These are phyloP conservation scores for Mallotus repandus DNA, from an alignment of 441 rosid genomes.

Conservation along the genomic window DNA sequence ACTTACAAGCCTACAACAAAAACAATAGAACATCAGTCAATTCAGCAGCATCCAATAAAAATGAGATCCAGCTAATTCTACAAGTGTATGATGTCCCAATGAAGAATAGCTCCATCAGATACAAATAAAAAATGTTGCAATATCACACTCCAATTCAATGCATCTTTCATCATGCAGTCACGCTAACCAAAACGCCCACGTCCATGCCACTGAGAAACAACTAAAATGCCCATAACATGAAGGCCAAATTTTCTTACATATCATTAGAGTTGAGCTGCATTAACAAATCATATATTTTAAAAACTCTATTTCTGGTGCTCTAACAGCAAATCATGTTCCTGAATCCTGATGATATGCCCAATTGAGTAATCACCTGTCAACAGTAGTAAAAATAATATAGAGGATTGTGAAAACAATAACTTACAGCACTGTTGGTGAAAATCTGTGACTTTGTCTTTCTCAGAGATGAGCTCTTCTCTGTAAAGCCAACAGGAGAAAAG, in stretches of 20 bases:
- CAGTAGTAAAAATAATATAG: background rate
- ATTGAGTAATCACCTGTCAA: background rate
- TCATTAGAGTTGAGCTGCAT: background rate
- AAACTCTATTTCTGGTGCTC: background rate
- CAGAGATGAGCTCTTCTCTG: constrained; percentile 75
- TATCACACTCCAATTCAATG: background rate
- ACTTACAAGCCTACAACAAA: constrained; percentile 69
- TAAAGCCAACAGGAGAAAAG: constrained; percentile 23
- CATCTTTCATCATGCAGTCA: background rate
- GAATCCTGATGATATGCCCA: background rate
- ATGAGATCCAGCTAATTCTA: background rate
- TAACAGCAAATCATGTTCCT: background rate
- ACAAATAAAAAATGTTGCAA: background rate
- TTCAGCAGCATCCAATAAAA: background rate
- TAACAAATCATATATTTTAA: background rate
- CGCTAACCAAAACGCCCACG: background rate
- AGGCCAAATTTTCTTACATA: background rate
- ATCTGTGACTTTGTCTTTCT: constrained; percentile 88
- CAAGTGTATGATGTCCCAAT: no score
- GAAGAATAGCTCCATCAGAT: background rate
- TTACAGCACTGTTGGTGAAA: constrained; percentile 90
- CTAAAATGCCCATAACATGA: background rate
- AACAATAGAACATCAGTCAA: constrained; percentile 12
- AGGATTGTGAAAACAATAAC: constrained; percentile 22
- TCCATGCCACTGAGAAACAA: background rate